Evolutionary conservation across 805 yeast species (phyloP), one percentile per base, ranked within the genome.

Genomic region (Saturnispora besseyi): DNA sequence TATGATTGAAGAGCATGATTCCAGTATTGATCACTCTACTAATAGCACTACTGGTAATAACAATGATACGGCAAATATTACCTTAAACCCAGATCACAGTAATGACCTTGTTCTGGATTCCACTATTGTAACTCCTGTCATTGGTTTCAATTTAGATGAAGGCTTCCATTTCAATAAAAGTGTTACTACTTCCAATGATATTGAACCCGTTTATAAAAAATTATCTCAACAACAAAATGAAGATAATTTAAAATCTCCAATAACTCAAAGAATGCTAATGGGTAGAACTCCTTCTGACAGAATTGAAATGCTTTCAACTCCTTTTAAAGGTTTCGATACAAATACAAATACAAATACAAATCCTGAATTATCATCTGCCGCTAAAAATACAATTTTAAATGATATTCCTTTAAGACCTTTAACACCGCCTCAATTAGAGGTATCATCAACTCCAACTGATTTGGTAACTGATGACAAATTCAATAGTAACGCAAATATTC

Each of bases 141-240:
- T 36, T 26, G 29, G 26, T 18, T 37, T 7, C 26, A 42, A 21
- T 29, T 11, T 18, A 42, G 36, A 42, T 42, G 42, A 38, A 38
- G n/a, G 18, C 12, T 38, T 38, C 10, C n/a, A 38, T 9, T 38
- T 38, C 30, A 38, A 13, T 38, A 11, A 13, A 21, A 28, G 12
- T 28, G 18, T n/a, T 6, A 21, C 21, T 4, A 29, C 18, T 18
- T 18, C 45, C 4, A 42, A 18, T 31, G 13, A 30, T 22, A 12
- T 31, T n/a, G 48, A 46, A 21, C 54, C 54, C n/a, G 46, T 51
- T 8, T 45, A 48, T 26, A 45, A 43, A 31, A 45, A 45, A 36
- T 30, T 47, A 6, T 15, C 45, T 15, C 36, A 32, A 10, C 45
- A 28, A 22, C 28, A 31, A 34, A n/a, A 26, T 33, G 40, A 44